Base-by-base conservation (phyloP, 306 rosid genomes). In the Prunus dulcis region DNA sequence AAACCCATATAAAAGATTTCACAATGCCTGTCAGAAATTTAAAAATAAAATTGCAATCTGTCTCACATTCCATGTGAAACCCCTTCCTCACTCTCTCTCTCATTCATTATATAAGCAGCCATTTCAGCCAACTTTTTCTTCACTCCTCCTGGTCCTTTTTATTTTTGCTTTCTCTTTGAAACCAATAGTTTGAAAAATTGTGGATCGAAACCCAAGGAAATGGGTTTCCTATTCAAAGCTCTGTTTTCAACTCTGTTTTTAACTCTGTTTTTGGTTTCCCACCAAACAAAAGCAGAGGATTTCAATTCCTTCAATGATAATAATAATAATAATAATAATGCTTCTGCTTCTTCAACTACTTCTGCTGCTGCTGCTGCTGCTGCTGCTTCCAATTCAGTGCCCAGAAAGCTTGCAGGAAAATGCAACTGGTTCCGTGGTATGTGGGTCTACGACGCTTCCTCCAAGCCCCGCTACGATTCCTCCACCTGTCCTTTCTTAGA, bases 401-500 rank as follows among this genome's bases (percentile, higher is more conserved):
- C 51, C 57, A 78, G 93, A 85, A 82, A 84, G 19, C 88, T 91
- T 0, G 89, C 85, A 13, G 87, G 90, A 46, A 84, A 81, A 32
- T 95, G 99, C 78, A 92, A 95, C 65, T 81, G 78, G 76, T 92
- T 83, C 80, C 66, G 67, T 0, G 98, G 98, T 0, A 74, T 83
- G 52, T 95, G 98, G 98, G 96, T 89, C 0, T 90, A 85, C 66
- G 98, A 95, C 38, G 74, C 87, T 76, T 82, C 92, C 0, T 88
- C 38, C 11, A 9, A 92, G 69, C 96, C 98, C 81, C 91, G 85
- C 53, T 95, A 92, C 75, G 85, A 88, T 56, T 75, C 94, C 22
- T 82, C 92, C 28, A 51, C 81, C 1, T 95, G 98, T 45, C 97
- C 96, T 76, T 95, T 95, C 84, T 56, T 95, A 84, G 98, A 95